Percentiles rank a stretch among this genome's conserved stretches.
These are phyloP conservation scores for Boletus sp. DNA, from an alignment of 1,284 basidiomycete genomes.

Conservation along the genomic window DNA sequence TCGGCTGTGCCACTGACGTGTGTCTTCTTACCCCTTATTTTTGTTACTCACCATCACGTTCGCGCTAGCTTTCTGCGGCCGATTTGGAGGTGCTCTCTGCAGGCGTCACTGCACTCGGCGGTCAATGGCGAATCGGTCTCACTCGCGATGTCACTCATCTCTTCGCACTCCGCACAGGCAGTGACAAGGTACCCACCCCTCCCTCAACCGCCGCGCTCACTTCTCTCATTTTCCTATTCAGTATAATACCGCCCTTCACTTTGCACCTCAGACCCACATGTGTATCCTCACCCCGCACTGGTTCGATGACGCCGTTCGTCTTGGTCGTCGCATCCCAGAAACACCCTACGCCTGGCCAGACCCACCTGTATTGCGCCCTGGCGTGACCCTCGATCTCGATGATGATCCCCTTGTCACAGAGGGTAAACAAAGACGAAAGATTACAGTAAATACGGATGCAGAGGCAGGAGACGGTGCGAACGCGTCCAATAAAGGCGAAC, in stretches of 20 bases:
- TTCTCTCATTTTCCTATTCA: constrained; percentile 2
- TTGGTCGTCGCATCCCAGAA: constrained; percentile 57
- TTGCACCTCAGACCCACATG: constrained; percentile 49
- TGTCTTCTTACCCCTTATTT: neutral
- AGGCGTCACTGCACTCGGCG: constrained; percentile 74
- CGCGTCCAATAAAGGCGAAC: constrained; percentile 15
- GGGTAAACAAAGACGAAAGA: constrained; percentile 19
- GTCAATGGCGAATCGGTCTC: constrained; percentile 71
- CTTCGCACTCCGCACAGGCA: constrained; percentile 53
- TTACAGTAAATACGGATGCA: constrained; percentile 1
- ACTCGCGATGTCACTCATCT: constrained; percentile 85
- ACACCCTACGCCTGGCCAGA: constrained; percentile 73
- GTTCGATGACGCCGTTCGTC: constrained; percentile 75
- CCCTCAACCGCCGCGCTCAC: neutral
- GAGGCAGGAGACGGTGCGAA: neutral
- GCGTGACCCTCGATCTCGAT: constrained; percentile 17
- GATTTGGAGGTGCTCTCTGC: constrained; percentile 74
- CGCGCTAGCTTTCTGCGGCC: constrained; percentile 46
- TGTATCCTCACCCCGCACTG: constrained; percentile 73
- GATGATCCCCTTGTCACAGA: constrained; percentile 18
- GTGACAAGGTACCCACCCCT: constrained; percentile 39
- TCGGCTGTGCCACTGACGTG: constrained; percentile 67
- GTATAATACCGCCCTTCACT: constrained; percentile 61
- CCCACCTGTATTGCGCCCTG: constrained; percentile 44
- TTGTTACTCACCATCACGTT: neutral